Conservation (phyloP, 2,329 filamentous ascomycete genomes). For the Phialophora expanda region DNA sequence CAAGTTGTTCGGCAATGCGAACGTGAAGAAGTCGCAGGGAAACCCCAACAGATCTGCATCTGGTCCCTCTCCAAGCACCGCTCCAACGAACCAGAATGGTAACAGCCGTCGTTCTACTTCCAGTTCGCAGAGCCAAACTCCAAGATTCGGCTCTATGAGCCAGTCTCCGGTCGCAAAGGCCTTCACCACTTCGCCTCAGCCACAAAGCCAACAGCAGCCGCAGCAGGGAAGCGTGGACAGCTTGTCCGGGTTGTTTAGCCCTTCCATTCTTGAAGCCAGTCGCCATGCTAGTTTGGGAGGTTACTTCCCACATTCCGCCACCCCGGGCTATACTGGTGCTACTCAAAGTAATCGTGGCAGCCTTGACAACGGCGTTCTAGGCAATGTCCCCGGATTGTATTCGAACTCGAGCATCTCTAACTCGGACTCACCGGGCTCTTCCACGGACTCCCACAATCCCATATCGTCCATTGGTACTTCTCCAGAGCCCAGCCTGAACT, state of each 20-base stretch:
- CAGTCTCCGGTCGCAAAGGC: conserved; percentile 34
- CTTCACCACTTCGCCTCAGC: conserved; percentile 33
- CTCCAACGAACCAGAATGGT: conserved; percentile 18
- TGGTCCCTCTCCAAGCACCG: conserved; percentile 19
- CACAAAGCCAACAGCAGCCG: conserved; percentile 26
- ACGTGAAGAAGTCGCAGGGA: conserved; percentile 16
- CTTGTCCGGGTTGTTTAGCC: conserved; percentile 65
- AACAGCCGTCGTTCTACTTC: conserved; percentile 28
- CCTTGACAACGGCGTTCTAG: conserved; percentile 37
- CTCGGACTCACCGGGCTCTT: conserved; percentile 56
- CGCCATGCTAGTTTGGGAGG: conserved; percentile 49
- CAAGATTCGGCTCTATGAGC: conserved; percentile 33
- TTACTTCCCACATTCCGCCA: conserved; percentile 49
- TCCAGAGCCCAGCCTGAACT: conserved; percentile 53
- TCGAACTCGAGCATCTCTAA: conserved; percentile 47
- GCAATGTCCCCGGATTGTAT: conserved; percentile 39
- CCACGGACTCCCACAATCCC: conserved; percentile 53
- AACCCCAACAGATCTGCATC: conserved; percentile 19
- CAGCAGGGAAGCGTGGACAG: conserved; percentile 46
- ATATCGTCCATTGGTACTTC: conserved; percentile 58
- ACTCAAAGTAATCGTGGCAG: conserved; percentile 44
- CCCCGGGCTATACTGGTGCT: conserved; percentile 17
- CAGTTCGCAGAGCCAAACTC: conserved; percentile 25
- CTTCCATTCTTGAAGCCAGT: conserved; percentile 57
- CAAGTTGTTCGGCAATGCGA: conserved; percentile 28